A percentile compares a stretch with the other conserved stretches of the same genome.
Conservation (phyloP, 495 filamentous ascomycete genomes). For the Thermothielavioides terrestris region DNA sequence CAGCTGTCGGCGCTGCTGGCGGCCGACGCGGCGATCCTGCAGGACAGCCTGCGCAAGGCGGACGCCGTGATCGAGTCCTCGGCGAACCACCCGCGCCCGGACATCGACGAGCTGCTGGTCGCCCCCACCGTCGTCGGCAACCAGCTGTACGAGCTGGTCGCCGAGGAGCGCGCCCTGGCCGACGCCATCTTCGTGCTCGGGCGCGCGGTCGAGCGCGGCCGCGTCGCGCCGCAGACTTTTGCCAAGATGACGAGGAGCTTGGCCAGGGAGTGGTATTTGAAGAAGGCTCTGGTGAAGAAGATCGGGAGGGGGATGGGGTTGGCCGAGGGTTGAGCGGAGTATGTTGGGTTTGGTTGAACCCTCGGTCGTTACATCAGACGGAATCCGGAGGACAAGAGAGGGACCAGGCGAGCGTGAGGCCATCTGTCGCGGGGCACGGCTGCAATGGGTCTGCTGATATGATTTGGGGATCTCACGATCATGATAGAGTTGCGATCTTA, state of each 20-base stretch:
- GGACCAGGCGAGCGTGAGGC: too few species aligned
- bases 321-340: neutral
- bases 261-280: constrained; percentile 82
- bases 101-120: constrained; percentile 84
- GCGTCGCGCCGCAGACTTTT: constrained; percentile 74
- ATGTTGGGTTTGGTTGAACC: neutral
- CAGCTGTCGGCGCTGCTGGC: constrained; percentile 58
- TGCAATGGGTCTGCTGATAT: too few species aligned
- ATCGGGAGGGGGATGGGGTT: constrained; percentile 76
- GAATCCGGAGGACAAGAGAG: too few species aligned
- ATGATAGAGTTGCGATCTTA: too few species aligned
- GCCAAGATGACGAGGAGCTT: constrained; percentile 72
- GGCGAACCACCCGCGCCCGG: constrained; percentile 40
- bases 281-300: constrained; percentile 83
- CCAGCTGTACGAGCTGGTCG: constrained; percentile 80
- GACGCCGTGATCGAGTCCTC: constrained; percentile 68
- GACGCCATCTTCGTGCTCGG: constrained; percentile 83
- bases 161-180: constrained; percentile 74
- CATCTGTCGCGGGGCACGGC: too few species aligned
- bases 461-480: too few species aligned
- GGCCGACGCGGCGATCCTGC: constrained; percentile 70
- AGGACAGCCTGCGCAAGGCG: constrained; percentile 65
- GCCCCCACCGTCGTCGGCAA: constrained; percentile 86
- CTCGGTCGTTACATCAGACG: too few species aligned
- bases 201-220: constrained; percentile 69